phyloP scores from a whole-genome alignment of 345 rosid genomes.

The Salix brachista region DNA sequence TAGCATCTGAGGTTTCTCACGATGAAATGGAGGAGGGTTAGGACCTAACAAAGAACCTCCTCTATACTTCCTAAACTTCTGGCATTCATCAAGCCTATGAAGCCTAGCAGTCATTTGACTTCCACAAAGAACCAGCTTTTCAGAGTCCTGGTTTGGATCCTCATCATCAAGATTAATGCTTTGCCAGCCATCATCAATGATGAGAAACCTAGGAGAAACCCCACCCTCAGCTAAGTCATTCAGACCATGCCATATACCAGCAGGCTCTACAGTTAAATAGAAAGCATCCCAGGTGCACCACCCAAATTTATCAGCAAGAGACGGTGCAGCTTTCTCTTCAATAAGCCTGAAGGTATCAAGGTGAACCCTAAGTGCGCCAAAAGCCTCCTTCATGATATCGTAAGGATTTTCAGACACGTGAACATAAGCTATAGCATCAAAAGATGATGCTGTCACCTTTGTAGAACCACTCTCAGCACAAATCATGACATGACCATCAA shows the following conservation, averaged over 20 bases:
- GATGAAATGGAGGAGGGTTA: constrained; percentile 45
- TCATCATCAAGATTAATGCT: constrained; percentile 55
- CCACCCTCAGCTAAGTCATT: constrained; percentile 67
- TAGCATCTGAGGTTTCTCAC: constrained; percentile 56
- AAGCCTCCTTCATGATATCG: constrained; percentile 71
- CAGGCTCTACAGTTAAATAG: constrained; percentile 77
- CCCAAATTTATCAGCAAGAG: constrained; percentile 67
- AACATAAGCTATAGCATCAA: constrained; percentile 61
- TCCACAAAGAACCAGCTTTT: constrained; percentile 76
- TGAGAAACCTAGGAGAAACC: constrained; percentile 59
- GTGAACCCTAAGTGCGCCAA: constrained; percentile 60
- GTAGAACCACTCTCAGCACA: constrained; percentile 71
- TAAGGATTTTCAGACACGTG: constrained; percentile 77
- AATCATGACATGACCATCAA: constrained; percentile 49
- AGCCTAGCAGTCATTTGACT: constrained; percentile 82
- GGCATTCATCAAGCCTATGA: constrained; percentile 54
- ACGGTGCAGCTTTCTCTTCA: constrained; percentile 67
- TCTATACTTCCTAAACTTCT: constrained; percentile 61
- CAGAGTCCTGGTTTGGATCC: constrained; percentile 38
- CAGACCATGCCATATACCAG: constrained; percentile 69
- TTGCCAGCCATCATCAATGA: constrained; percentile 92
- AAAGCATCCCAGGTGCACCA: constrained; percentile 99
- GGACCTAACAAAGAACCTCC: constrained; percentile 49
- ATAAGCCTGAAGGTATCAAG: constrained; percentile 74
- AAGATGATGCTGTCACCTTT: constrained; percentile 43